Evolutionary conservation across 176 grass and related monocot genomes (phyloP), one percentile per base, ranked within the genome.

Genomic region (Microstegium vimineum): DNA sequence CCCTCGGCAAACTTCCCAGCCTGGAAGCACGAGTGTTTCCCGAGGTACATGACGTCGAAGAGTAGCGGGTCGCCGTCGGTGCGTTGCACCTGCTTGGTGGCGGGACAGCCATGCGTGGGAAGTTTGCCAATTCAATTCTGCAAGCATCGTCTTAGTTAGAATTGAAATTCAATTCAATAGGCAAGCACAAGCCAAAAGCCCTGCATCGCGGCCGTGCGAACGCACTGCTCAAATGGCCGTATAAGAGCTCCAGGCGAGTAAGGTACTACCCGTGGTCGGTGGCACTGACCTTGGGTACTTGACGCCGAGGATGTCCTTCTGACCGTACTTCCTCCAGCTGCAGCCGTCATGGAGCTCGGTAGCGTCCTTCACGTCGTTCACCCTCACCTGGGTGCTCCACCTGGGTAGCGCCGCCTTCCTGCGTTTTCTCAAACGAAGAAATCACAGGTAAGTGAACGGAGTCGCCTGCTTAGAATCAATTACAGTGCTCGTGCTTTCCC

Each of bases 241-340:
- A 33, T 2, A 2, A 2, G 4, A 33, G 33, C 33, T 33, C 33
- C 4, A 33, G 33, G 33, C 33, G 33, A 33, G 33, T 33, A 33
- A 33, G 33, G 35, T 36, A 36, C 35, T 36, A n/a, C n/a, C n/a
- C n/a, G n/a, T n/a, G n/a, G n/a, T n/a, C n/a, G 35, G 35, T 36
- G 35, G 10, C 40, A 10, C 66, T 91, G 14, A 97, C 95, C 95
- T 97, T 76, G 95, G 95, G 86, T 94, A 86, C 81, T 91, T 94
- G 72, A 92, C 90, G 46, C n/a, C n/a, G n/a, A n/a, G n/a, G n/a
- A n/a, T n/a, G n/a, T n/a, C n/a, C n/a, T n/a, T n/a, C n/a, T n/a
- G 95, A 4, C 95, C 95, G 83, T 97, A 97, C 85, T 97, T 97
- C 82, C 95, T 94, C 95, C 95, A 97, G 85, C 92, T 86, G 78